A percentile compares a stretch with the other conserved stretches of the same genome.
These are phyloP conservation scores for Coniochaeta pulveracea DNA, from an alignment of 2,329 filamentous ascomycete genomes.

Conservation along the genomic window DNA sequence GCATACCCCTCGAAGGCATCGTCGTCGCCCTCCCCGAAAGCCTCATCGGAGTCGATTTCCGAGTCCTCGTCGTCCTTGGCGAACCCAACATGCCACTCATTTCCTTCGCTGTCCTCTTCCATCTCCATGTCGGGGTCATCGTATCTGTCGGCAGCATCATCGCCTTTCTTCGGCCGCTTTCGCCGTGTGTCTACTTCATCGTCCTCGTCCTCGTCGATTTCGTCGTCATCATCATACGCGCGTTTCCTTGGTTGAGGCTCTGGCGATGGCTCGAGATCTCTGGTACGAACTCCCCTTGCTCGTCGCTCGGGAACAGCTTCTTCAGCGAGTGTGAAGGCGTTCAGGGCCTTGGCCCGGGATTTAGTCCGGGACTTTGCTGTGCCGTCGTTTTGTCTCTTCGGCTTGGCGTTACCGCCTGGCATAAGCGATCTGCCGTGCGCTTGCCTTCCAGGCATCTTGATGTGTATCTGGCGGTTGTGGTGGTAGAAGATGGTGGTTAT, in stretches of 20 bases:
- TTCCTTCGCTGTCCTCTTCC: slow-evolving; percentile 75
- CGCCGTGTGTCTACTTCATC: slow-evolving; percentile 46
- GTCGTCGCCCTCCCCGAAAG: slow-evolving; percentile 75
- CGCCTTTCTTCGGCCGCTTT: slow-evolving; percentile 27
- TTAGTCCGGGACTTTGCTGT: slow-evolving; percentile 34
- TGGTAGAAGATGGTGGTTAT: neutral
- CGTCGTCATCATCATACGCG: slow-evolving; percentile 36
- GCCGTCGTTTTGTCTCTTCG: slow-evolving; percentile 18
- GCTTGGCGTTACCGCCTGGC: slow-evolving; percentile 13
- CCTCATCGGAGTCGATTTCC: slow-evolving; percentile 53
- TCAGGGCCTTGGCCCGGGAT: slow-evolving; percentile 37
- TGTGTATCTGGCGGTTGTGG: neutral
- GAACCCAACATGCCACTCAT: slow-evolving; percentile 71
- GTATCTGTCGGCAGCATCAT: slow-evolving; percentile 37
- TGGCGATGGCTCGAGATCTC: slow-evolving; percentile 32
- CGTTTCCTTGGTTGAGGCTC: slow-evolving; percentile 29
- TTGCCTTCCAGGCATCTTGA: slow-evolving; percentile 44
- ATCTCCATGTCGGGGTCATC: slow-evolving; percentile 42
- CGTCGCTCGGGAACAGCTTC: slow-evolving; percentile 34
- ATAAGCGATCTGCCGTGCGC: slow-evolving; percentile 43
- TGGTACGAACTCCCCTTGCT: slow-evolving; percentile 23
- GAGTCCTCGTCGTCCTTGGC: slow-evolving; percentile 49
- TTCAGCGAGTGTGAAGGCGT: slow-evolving; percentile 46
- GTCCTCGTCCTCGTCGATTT: slow-evolving; percentile 50
- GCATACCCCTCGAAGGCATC: slow-evolving; percentile 69